Evolutionary conservation across 2,329 filamentous ascomycete genomes (phyloP), one percentile per base, ranked within the genome.

Genomic region (Penicillium olsonii): DNA sequence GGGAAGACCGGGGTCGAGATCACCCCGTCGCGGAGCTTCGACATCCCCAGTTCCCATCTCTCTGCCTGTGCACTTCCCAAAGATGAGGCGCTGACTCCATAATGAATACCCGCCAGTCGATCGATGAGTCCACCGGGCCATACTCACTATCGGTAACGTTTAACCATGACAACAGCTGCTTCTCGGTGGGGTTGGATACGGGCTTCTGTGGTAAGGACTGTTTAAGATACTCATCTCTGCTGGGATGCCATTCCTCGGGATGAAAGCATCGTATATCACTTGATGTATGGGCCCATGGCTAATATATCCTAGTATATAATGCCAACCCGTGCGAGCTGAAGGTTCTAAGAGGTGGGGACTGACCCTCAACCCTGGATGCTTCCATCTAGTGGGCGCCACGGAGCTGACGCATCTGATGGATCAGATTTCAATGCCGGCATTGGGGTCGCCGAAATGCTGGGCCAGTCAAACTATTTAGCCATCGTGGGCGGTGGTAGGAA

Each of bases 71-170:
- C 31, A 31, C n/a, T 26, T 19, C 31, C 37, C 11, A 34, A 17
- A 22, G 37, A 59, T 57, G 59, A 40, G 34, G 48, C 31, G 31
- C 42, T 34, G 31, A 33, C 47, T 44, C 24, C 17, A 76, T 53
- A 45, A 99, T 97, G 94, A 94, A 97, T 69, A 95, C 91, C 37
- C 83, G 92, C 51, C 88, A 87, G 44, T 84, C 88, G 48, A 90
- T 97, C 65, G 90, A 95, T 75, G 84, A 84, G 42, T 84, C 88
- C 15, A 81, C 80, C 37, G 84, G 85, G 45, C 87, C 88, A 4
- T 82, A 85, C 53, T 92, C 91, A 10, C 81, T 96, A 31, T 95
- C 90, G 12, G 84, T 87, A 38, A 84, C 88, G 8, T 96, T 96
- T 76, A 97, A 96, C 67, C 81, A 84, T 63, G 89, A 94, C 68